phyloP scores from a whole-genome alignment of 495 filamentous ascomycete species.

The Bacidia gigantensis region DNA sequence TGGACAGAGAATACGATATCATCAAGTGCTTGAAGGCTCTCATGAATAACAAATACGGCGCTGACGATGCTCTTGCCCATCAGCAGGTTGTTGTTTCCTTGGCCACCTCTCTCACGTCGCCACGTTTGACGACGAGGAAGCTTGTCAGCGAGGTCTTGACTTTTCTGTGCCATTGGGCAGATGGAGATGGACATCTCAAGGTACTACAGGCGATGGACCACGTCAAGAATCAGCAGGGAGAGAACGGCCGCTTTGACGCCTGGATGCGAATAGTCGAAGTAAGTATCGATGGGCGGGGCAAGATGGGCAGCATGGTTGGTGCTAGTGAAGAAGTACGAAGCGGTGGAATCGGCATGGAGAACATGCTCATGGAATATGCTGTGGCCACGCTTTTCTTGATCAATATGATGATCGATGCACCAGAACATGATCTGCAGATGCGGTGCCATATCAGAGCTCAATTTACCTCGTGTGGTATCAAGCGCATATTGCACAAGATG shows the following conservation, averaged over 20 bases:
- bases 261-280: slow-evolving; percentile 99
- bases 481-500: slow-evolving; percentile 91
- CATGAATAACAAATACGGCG: slow-evolving; percentile 98
- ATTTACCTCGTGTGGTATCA: slow-evolving; percentile 92
- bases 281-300: slow-evolving; percentile 88
- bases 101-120: slow-evolving; percentile 74
- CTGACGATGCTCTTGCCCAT: slow-evolving; percentile 88
- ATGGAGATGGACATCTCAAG: slow-evolving; percentile 86
- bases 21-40: slow-evolving; percentile 92
- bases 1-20: slow-evolving; percentile 94
- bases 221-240: slow-evolving; percentile 75
- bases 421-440: slow-evolving; percentile 75
- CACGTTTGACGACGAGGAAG: slow-evolving; percentile 82
- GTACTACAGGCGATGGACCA: slow-evolving; percentile 88
- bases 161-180: slow-evolving; percentile 92
- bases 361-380: slow-evolving; percentile 96
- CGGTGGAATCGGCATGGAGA: slow-evolving; percentile 97
- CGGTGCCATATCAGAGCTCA: slow-evolving; percentile 91
- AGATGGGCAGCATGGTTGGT: slow-evolving; percentile 95
- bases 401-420: slow-evolving; percentile 92
- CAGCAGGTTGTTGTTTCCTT: slow-evolving; percentile 81
- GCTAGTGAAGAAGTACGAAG: slow-evolving; percentile 94
- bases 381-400: slow-evolving; percentile 88
- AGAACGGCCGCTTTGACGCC: slow-evolving; percentile 92
- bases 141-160: slow-evolving; percentile 93